phyloP scores from a whole-genome alignment of 2,329 filamentous ascomycete genomes.

The Cercospora canescens region DNA sequence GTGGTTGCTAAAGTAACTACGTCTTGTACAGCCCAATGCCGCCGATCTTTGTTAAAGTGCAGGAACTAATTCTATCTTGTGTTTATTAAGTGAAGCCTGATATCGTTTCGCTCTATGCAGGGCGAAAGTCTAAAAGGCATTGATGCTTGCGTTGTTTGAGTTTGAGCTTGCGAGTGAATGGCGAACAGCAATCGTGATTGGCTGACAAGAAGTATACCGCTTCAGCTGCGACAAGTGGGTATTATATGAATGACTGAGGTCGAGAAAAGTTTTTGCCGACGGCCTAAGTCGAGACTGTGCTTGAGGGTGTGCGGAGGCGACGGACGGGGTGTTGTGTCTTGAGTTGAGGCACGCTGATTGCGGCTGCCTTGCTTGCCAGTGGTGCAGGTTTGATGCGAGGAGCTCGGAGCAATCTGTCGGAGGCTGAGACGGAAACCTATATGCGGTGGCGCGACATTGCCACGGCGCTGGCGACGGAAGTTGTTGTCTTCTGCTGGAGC shows the following conservation, averaged over 20 bases:
- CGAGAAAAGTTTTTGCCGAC: not conserved
- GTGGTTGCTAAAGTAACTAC: not conserved
- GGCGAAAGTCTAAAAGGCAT: slow-evolving; percentile 11
- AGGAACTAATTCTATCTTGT: not conserved
- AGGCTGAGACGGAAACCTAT: slow-evolving; percentile 3
- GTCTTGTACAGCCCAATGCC: not conserved
- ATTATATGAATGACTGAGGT: not conserved
- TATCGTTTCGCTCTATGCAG: slow-evolving; percentile 14
- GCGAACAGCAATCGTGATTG: slow-evolving; percentile 10
- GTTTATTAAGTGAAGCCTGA: slow-evolving; percentile 8
- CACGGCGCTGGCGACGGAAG: not conserved
- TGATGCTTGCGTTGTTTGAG: slow-evolving; percentile 8
- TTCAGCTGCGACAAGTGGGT: slow-evolving; percentile 4
- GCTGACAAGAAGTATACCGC: not conserved
- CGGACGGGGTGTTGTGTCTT: not conserved
- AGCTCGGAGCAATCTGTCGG: not conserved
- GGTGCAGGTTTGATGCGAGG: slow-evolving; percentile 10
- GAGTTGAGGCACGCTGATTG: not conserved
- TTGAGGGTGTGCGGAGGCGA: not conserved
- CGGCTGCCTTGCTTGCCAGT: slow-evolving; percentile 7
- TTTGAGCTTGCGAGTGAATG: slow-evolving; percentile 6
- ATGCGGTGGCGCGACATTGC: not conserved
- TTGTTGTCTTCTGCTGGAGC: not conserved
- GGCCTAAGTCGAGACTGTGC: not conserved
- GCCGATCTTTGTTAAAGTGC: slow-evolving; percentile 1